These are phyloP conservation scores for Xylaria sp. DNA, from an alignment of 2,329 filamentous ascomycete genomes.

Conservation along the genomic window DNA sequence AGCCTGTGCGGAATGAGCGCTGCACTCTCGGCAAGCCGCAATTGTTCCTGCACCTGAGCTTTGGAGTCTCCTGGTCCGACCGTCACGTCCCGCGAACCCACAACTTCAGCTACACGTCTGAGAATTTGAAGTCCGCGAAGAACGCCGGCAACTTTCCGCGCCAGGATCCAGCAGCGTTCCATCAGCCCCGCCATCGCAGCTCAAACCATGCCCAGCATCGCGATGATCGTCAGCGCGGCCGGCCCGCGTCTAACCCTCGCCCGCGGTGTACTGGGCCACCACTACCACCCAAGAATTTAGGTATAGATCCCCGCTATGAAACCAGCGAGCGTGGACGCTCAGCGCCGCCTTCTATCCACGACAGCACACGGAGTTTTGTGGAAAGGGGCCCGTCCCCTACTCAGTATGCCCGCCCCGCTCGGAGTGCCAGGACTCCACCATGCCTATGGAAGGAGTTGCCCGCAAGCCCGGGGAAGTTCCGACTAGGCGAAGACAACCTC, in stretches of 20 bases:
- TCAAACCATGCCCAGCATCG: constrained; percentile 17
- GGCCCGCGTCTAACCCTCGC: background rate
- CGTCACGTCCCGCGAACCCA: constrained; percentile 40
- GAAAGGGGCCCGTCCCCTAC: constrained; percentile 30
- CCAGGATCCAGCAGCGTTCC: constrained; percentile 36
- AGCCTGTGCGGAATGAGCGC: constrained; percentile 25
- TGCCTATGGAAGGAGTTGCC: constrained; percentile 42
- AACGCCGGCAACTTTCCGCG: constrained; percentile 40
- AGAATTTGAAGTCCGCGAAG: constrained; percentile 38
- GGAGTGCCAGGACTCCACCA: constrained; percentile 19
- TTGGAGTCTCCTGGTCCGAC: constrained; percentile 47
- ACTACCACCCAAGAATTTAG: too few relatives aligned
- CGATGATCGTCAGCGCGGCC: constrained; percentile 19
- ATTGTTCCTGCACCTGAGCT: constrained; percentile 48
- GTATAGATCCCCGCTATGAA: constrained; percentile 22
- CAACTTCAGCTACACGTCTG: constrained; percentile 44
- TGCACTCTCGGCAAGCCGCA: constrained; percentile 35
- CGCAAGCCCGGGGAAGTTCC: constrained; percentile 34
- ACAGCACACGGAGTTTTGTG: constrained; percentile 43
- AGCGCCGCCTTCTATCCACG: constrained; percentile 44
- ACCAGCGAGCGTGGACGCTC: constrained; percentile 44
- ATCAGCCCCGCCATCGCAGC: constrained; percentile 24
- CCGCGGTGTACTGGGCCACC: background rate
- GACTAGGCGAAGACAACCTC: constrained; percentile 44
- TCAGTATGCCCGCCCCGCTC: constrained; percentile 26